These are phyloP conservation scores for Eucalyptus guilfoylei DNA, from an alignment of 345 rosid species.

Conservation along the genomic window DNA sequence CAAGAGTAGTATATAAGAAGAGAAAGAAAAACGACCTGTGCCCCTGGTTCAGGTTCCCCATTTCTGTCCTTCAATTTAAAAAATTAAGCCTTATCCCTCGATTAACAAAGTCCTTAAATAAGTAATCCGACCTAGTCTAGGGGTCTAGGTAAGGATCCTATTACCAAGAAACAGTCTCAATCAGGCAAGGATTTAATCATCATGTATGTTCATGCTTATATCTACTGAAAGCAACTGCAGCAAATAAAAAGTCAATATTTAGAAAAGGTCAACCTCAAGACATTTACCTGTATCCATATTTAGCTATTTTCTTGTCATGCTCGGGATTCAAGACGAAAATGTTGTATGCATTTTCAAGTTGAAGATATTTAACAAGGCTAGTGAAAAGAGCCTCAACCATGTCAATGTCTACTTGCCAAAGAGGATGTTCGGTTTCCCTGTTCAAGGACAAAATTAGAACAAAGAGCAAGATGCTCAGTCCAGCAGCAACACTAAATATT, in stretches of 20 bases:
- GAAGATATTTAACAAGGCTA: slow-evolving; percentile 86
- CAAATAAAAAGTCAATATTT: background rate
- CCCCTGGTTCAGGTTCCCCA: background rate
- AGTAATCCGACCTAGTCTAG: background rate
- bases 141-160: background rate
- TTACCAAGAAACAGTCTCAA: background rate
- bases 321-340: slow-evolving; percentile 81
- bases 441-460: background rate
- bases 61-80: background rate
- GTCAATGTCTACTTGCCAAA: slow-evolving; percentile 87
- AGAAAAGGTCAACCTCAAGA: background rate
- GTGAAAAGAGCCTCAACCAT: slow-evolving; percentile 76
- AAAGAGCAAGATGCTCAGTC: background rate
- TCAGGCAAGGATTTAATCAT: background rate
- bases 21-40: background rate
- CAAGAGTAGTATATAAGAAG: background rate
- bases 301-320: slow-evolving; percentile 30
- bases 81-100: background rate
- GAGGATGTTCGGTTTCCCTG: slow-evolving; percentile 51
- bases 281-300: slow-evolving; percentile 86
- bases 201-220: background rate
- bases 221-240: background rate
- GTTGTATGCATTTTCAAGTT: slow-evolving; percentile 80
- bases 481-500: background rate
- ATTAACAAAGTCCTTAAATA: background rate